These are phyloP conservation scores for Cordyceps cicadae DNA, from an alignment of 2,329 filamentous ascomycete species.

Conservation along the genomic window DNA sequence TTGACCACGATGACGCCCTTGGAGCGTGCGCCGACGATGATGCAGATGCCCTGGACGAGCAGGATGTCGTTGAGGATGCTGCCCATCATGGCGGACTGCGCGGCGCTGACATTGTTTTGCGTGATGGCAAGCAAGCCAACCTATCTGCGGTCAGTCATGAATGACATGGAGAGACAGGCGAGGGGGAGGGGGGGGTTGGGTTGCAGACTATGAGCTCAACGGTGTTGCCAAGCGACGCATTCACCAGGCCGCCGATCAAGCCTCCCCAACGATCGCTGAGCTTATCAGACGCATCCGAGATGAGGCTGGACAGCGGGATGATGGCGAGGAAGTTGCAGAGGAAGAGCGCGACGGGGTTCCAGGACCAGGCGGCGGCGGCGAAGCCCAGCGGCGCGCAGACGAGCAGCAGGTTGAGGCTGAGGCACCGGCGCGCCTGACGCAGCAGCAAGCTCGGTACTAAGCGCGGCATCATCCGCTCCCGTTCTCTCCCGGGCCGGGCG, in stretches of 20 bases:
- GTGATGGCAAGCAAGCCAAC: constrained; percentile 14
- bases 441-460: not conserved
- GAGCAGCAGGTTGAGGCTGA: constrained; percentile 7
- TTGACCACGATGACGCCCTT: constrained; percentile 14
- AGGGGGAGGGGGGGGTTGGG: not conserved
- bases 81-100: constrained; percentile 15
- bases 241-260: constrained; percentile 13
- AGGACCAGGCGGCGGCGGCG: constrained; percentile 3
- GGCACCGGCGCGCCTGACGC: not conserved
- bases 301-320: constrained; percentile 13
- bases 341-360: constrained; percentile 10
- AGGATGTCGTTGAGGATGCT: constrained; percentile 16
- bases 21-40: constrained; percentile 14
- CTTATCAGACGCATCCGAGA: constrained; percentile 14
- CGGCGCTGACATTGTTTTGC: constrained; percentile 12
- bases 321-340: constrained; percentile 13
- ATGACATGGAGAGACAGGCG: not conserved
- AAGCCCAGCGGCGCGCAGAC: constrained; percentile 13
- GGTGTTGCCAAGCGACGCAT: constrained; percentile 15
- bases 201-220: constrained; percentile 14
- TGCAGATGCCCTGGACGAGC: constrained; percentile 15
- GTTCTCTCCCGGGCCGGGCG: no score
- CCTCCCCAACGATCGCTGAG: constrained; percentile 13
- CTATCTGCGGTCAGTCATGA: not conserved
- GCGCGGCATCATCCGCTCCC: not conserved